These are phyloP conservation scores for Lipomyces yamanashiensis DNA, from an alignment of 805 yeast species.

Conservation along the genomic window DNA sequence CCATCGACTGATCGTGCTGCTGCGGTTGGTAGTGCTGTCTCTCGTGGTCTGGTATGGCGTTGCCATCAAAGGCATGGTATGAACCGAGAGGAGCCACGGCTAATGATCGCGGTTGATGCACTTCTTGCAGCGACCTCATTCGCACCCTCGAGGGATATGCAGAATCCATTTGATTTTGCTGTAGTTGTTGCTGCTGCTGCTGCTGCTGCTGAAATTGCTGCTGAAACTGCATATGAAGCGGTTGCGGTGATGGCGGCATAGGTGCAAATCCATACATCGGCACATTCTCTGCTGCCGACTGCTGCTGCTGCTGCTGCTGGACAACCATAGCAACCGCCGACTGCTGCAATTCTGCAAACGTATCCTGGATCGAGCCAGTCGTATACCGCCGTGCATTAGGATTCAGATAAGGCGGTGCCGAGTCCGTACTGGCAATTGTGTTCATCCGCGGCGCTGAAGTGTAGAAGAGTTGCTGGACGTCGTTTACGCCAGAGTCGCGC, in stretches of 20 bases:
- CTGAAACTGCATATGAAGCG: not conserved
- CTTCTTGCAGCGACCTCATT: not conserved
- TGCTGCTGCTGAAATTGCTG: slow-evolving; percentile 2
- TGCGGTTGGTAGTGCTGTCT: not conserved
- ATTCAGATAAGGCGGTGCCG: slow-evolving; percentile 4
- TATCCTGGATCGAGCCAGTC: slow-evolving; percentile 13
- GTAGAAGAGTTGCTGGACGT: slow-evolving; percentile 1
- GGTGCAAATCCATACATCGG: slow-evolving; percentile 2
- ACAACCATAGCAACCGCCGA: not conserved
- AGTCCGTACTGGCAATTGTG: not conserved
- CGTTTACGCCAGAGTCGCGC: not conserved
- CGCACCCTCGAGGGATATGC: not conserved
- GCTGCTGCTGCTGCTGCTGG: not conserved
- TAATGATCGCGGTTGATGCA: not conserved
- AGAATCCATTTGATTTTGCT: not conserved
- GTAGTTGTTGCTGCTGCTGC: slow-evolving; percentile 1
- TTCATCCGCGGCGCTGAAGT: not conserved
- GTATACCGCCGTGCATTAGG: slow-evolving; percentile 14
- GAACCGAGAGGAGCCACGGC: not conserved
- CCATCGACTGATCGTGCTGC: not conserved
- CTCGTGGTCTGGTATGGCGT: not conserved
- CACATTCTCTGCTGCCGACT: not conserved
- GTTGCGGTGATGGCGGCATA: not conserved
- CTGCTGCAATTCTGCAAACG: not conserved
- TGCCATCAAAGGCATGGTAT: not conserved